Percentiles rank a stretch among this genome's conserved stretches.
These are phyloP conservation scores for Pestalotiopsis sp. DNA, from an alignment of 2,329 filamentous ascomycete species.

Conservation along the genomic window DNA sequence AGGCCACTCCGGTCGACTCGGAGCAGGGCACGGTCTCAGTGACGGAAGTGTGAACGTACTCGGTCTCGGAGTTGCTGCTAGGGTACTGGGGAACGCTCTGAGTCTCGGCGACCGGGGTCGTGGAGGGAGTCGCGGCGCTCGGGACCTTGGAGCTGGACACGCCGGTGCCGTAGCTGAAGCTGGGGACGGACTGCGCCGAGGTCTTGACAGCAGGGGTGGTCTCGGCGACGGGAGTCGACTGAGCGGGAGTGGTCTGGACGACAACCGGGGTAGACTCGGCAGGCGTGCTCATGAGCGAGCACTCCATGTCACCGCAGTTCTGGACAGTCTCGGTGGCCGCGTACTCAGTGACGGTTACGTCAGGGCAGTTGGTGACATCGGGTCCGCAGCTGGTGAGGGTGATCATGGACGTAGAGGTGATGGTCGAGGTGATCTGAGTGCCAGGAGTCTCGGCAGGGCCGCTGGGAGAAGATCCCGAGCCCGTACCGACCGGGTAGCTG, in stretches of 20 bases:
- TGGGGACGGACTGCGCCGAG: neutral
- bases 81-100: neutral
- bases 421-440: neutral
- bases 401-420: neutral
- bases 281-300: neutral
- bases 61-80: neutral
- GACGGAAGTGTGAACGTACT: neutral
- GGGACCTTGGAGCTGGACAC: neutral
- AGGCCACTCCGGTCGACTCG: neutral
- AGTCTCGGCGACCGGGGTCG: neutral
- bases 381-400: neutral
- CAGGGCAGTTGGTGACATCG: neutral
- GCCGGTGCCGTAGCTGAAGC: neutral
- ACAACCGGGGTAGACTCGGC: no score
- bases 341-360: neutral
- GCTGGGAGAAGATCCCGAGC: neutral
- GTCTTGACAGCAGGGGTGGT: neutral
- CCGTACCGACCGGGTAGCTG: neutral
- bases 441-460: neutral
- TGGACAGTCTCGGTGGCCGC: neutral
- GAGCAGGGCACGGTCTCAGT: neutral
- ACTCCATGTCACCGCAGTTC: neutral
- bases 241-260: neutral
- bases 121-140: neutral
- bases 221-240: neutral